Evolutionary conservation across 768 basidiomycete species (phyloP), one percentile per base, ranked within the genome.

Genomic region (Xerocomellus chrysenteron): DNA sequence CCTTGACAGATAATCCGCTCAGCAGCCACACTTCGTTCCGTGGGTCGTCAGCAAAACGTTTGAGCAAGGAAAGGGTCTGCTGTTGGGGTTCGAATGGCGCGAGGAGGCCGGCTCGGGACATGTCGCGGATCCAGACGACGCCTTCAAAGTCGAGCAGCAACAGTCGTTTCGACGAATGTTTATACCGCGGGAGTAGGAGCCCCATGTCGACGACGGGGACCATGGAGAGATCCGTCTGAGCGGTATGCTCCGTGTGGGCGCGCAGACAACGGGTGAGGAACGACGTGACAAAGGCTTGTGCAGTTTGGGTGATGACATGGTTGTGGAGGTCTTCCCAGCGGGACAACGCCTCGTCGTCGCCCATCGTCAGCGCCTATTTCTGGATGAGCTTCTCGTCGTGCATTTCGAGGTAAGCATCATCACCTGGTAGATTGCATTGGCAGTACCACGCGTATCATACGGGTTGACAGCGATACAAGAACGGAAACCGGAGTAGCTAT

Each of bases 321-420:
- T 82, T 84, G 69, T 94, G 90, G 0, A 94, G 76, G 56, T 94
- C 92, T 78, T 87, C 83, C 92, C 92, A 94, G 5, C 91, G 84
- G 12, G 82, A 82, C 19, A 71, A 67, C 0, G 87, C 87, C 67
- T 94, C 91, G 3, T 85, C 83, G 26, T 86, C 82, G 47, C 72
- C 74, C 91, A 94, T 94, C 0, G 85, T 88, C 32, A 94, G 72
- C 9, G 91, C 92, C 74, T 74, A 51, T 12, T 5, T 26, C 32
- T 2, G 9, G 0, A 17, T 67, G 21, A 69, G 48, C n/a, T 8
- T 13, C 13, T 16, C n/a, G 12, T 36, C 14, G n/a, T 36, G 24
- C 42, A 43, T 37, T 11, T 6, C 10, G 3, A 24, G 7, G 1
- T 13, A 10, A 19, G n/a, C 5, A n/a, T 13, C 32, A 63, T 51